phyloP scores from a whole-genome alignment of 2,329 filamentous ascomycete species.

The Corinectria fuckeliana region DNA sequence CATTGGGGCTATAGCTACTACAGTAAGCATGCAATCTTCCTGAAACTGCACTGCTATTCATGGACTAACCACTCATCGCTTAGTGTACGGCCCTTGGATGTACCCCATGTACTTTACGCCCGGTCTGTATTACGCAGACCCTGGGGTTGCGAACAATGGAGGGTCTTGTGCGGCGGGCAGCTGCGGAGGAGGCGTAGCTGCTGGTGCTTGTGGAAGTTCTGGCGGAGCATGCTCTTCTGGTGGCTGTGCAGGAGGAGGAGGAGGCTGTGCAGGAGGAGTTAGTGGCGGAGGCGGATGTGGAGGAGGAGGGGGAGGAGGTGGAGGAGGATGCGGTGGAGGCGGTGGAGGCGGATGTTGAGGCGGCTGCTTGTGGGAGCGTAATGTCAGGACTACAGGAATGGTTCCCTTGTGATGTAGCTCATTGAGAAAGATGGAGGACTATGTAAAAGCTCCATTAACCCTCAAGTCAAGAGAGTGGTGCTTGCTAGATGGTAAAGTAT shows the following conservation, averaged over 20 bases:
- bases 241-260: conserved; percentile 25
- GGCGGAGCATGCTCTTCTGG: conserved; percentile 48
- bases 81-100: conserved; percentile 55
- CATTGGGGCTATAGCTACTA: conserved; percentile 62
- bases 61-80: rapidly evolving
- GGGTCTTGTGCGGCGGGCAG: conserved; percentile 52
- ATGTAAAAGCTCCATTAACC: too few relatives aligned
- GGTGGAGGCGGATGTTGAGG: conserved; percentile 16
- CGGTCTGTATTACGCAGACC: conserved; percentile 54
- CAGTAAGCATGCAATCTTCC: conserved; percentile 30
- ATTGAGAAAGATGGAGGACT: too few relatives aligned
- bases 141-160: conserved; percentile 43
- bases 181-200: conserved; percentile 53
- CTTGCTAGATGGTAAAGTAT: too few relatives aligned
- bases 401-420: too few relatives aligned
- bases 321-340: conserved; percentile 17
- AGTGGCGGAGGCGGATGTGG: conserved; percentile 21
- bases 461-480: too few relatives aligned
- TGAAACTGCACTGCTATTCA: background rate
- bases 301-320: conserved; percentile 27
- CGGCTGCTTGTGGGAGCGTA: background rate
- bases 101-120: conserved; percentile 52
- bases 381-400: too few relatives aligned
- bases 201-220: conserved; percentile 46
- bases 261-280: conserved; percentile 20